Conservation (phyloP, 371 early-diverging fungal genomes). For the Gilbertella persicaria region DNA sequence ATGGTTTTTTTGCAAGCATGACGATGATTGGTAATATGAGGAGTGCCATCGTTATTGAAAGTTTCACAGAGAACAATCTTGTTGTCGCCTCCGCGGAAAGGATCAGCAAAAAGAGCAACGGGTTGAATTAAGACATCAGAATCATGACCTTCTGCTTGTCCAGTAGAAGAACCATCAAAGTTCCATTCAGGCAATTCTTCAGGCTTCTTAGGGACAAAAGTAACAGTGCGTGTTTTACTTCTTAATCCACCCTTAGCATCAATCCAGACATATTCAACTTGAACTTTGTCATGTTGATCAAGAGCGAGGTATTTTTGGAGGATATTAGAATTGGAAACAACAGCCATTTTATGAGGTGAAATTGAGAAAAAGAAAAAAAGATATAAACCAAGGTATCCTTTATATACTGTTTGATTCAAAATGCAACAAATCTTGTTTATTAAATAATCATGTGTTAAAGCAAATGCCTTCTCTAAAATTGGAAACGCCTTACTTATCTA, state of each 20-base stretch:
- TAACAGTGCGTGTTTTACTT: conserved; percentile 54
- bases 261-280: conserved; percentile 67
- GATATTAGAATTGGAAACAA: conserved; percentile 44
- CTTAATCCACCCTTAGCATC: conserved; percentile 52
- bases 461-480: too few relatives aligned
- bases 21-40: conserved; percentile 60
- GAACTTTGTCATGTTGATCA: conserved; percentile 54
- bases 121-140: conserved; percentile 64
- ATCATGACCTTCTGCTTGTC: conserved; percentile 63
- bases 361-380: not conserved
- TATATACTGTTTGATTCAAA: too few relatives aligned
- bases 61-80: conserved; percentile 62
- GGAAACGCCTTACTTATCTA: too few relatives aligned
- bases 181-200: conserved; percentile 62
- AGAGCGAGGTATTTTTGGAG: conserved; percentile 57
- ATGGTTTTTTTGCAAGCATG: conserved; percentile 46
- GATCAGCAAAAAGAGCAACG: conserved; percentile 58
- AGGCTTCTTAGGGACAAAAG: conserved; percentile 36
- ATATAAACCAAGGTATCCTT: too few relatives aligned
- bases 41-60: conserved; percentile 57
- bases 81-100: conserved; percentile 65
- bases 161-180: conserved; percentile 66
- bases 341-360: conserved; percentile 24
- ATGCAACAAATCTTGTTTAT: too few relatives aligned
- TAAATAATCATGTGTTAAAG: too few relatives aligned